Percentiles rank a stretch among this genome's conserved stretches.
Evolutionary conservation across 805 yeast species (phyloP).

Genomic region (Starmerella sirachaensis): DNA sequence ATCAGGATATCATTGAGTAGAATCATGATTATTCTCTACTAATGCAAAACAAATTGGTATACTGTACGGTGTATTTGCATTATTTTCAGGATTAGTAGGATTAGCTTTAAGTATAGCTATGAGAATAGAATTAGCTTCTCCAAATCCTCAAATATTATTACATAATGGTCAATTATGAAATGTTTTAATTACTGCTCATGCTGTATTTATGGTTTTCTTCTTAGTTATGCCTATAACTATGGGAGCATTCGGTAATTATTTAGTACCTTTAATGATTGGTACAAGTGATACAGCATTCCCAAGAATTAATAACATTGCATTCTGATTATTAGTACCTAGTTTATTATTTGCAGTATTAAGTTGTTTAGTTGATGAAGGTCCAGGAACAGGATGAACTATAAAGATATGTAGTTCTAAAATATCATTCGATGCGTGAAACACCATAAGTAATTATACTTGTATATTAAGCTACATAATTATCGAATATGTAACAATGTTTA

Average conservation of each 20-base stretch:
- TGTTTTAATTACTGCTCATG: not conserved
- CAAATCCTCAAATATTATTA: not conserved
- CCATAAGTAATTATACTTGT: no score
- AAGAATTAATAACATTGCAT: not conserved
- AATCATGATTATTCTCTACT: not conserved
- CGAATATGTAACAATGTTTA: no score
- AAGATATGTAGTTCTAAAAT: no score
- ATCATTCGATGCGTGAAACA: no score
- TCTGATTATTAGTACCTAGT: not conserved
- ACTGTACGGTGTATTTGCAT: not conserved
- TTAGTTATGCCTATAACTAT: not conserved
- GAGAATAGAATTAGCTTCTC: not conserved
- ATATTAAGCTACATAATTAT: no score
- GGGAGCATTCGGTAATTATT: not conserved
- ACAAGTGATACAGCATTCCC: constrained; percentile 1
- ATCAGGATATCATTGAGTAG: not conserved
- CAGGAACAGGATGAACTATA: not conserved
- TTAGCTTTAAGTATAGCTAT: not conserved
- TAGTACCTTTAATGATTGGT: not conserved
- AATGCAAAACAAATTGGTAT: not conserved
- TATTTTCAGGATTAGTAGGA: not conserved
- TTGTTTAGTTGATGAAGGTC: not conserved
- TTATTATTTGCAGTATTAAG: not conserved
- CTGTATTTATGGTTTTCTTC: not conserved
- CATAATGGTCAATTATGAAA: not conserved